Conservation (phyloP, 805 yeast species). For the Ogataea kodamae region DNA sequence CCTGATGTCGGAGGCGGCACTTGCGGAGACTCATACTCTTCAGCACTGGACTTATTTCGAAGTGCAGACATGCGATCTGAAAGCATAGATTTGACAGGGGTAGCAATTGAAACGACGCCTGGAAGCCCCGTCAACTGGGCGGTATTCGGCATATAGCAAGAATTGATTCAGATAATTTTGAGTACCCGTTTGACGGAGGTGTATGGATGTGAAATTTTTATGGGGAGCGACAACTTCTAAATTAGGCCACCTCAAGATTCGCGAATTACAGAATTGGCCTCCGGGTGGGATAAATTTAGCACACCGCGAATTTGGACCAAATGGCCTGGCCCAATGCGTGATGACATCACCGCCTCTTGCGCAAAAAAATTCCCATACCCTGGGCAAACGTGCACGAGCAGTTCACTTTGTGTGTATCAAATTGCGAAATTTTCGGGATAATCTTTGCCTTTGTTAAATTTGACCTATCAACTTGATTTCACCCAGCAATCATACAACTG, state of each 20-base stretch:
- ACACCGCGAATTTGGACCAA: conserved; percentile 1
- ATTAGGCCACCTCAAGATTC: conserved; percentile 3
- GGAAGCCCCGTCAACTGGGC: too few relatives aligned
- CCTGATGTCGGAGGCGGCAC: conserved; percentile 3
- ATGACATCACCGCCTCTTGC: conserved; percentile 4
- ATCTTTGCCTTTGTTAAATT: too few relatives aligned
- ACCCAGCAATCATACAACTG: too few relatives aligned
- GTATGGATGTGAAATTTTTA: neutral
- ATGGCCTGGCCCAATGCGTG: conserved; percentile 2
- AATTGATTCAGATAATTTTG: too few relatives aligned
- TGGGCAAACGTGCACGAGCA: neutral
- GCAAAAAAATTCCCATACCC: conserved; percentile 1
- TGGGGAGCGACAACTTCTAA: conserved; percentile 5
- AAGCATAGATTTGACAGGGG: conserved; percentile 7
- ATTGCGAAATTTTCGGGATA: too few relatives aligned
- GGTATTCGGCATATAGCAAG: too few relatives aligned
- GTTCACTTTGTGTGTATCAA: too few relatives aligned
- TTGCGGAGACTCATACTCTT: conserved; percentile 1
- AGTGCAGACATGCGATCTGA: conserved; percentile 10
- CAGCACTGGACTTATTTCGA: conserved; percentile 9
- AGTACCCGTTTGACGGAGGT: too few relatives aligned
- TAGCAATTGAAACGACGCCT: too few relatives aligned
- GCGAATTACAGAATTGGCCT: neutral
- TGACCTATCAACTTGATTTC: conserved; percentile 5
- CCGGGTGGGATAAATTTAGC: conserved; percentile 3